Conservation (phyloP, 306 rosid genomes). For the Dalbergia cochinchinensis region DNA sequence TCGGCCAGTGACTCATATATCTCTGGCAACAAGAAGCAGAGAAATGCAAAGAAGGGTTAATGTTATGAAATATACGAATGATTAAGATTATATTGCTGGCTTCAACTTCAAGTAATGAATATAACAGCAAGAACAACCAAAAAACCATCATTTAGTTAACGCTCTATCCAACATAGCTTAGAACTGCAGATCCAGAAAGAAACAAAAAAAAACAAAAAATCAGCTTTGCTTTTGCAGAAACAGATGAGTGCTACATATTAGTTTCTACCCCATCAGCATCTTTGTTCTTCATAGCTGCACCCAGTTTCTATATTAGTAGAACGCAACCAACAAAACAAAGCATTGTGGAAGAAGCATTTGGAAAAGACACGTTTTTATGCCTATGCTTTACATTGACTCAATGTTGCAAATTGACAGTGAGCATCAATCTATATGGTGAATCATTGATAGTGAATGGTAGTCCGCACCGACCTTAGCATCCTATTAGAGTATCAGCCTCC, state of each 20-base stretch:
- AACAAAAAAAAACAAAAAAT: no score
- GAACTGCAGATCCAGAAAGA: no score
- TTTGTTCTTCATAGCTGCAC: not conserved
- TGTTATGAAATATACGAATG: not conserved
- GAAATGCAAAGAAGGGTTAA: not conserved
- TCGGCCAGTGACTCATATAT: not conserved
- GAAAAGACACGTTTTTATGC: not conserved
- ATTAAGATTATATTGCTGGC: not conserved
- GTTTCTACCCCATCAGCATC: not conserved
- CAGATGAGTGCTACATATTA: not conserved
- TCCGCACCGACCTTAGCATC: not conserved
- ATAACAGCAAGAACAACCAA: constrained; percentile 4
- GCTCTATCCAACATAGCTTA: no score
- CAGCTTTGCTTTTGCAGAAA: not conserved
- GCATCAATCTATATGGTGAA: not conserved
- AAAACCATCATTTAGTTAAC: no score
- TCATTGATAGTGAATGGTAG: not conserved
- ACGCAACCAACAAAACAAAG: not conserved
- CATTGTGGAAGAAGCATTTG: not conserved
- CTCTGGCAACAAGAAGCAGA: not conserved
- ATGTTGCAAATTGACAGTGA: not conserved
- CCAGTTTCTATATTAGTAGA: not conserved
- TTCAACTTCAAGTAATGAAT: not conserved
- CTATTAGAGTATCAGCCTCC: not conserved
- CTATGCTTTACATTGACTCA: not conserved